A percentile compares a stretch with the other conserved stretches of the same genome.
phyloP scores from a whole-genome alignment of 352 stramenopile species.

The Lagenidium sp. region DNA sequence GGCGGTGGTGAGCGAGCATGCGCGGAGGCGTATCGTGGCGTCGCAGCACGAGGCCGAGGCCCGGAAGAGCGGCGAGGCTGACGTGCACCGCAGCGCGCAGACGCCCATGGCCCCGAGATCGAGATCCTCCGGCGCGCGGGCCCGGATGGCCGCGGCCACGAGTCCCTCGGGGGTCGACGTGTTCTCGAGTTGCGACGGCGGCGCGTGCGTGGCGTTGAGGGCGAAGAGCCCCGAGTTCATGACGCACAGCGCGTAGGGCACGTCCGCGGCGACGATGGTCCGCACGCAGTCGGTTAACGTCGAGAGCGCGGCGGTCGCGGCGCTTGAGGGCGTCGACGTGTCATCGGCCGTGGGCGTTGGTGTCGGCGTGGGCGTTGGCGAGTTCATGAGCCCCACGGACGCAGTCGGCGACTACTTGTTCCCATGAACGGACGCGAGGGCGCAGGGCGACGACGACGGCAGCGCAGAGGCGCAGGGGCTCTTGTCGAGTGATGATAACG shows the following conservation, averaged over 20 bases:
- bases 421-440: too few species aligned
- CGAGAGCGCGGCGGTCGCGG: conserved; percentile 10
- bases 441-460: too few species aligned
- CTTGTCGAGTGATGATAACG: too few species aligned
- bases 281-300: conserved; percentile 15
- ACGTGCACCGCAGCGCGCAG: conserved; percentile 17
- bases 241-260: conserved; percentile 22
- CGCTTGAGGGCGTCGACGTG: conserved; percentile 11
- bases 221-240: conserved; percentile 28
- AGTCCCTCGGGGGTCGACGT: conserved; percentile 3
- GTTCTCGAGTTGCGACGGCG: conserved; percentile 4
- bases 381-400: background rate
- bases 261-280: conserved; percentile 11
- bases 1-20: conserved; percentile 6
- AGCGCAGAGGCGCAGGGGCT: too few species aligned
- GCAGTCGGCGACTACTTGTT: background rate
- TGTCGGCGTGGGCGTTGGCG: background rate
- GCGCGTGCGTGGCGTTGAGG: conserved; percentile 5
- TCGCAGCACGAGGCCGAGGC: conserved; percentile 19
- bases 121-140: conserved; percentile 5
- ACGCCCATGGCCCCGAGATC: conserved; percentile 4
- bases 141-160: conserved; percentile 7
- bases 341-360: conserved; percentile 6
- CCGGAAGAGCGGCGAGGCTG: background rate
- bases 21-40: conserved; percentile 10